Conservation (phyloP, 352 stramenopile species). For the Pythium insidiosum region DNA sequence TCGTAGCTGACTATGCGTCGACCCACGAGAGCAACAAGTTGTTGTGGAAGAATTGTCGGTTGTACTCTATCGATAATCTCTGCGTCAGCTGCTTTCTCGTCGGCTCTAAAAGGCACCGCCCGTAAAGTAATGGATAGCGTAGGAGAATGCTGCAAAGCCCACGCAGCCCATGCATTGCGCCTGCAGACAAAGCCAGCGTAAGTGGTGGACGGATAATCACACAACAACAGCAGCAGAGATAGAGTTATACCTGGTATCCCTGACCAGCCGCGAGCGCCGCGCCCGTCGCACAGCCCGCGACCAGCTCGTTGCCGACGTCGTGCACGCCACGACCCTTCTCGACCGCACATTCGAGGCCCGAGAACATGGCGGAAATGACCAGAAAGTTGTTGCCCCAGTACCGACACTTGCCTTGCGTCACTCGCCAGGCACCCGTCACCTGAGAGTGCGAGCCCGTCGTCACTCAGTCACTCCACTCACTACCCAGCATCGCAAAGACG, state of each 20-base stretch:
- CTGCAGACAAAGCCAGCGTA: not conserved
- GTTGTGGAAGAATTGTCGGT: too few relatives aligned
- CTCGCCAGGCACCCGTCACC: slow-evolving; percentile 56
- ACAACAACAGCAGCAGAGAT: not conserved
- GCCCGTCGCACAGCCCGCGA: slow-evolving; percentile 93
- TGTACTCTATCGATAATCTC: too few relatives aligned
- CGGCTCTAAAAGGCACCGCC: slow-evolving; percentile 64
- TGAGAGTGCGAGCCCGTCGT: too few relatives aligned
- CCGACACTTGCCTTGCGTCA: slow-evolving; percentile 66
- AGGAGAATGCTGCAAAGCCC: slow-evolving; percentile 89
- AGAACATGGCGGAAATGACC: slow-evolving; percentile 90
- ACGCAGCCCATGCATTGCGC: slow-evolving; percentile 91
- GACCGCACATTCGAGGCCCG: slow-evolving; percentile 89
- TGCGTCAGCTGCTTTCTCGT: too few relatives aligned
- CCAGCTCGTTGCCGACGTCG: slow-evolving; percentile 92
- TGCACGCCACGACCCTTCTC: slow-evolving; percentile 93
- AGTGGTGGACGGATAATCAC: not conserved
- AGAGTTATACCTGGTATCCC: slow-evolving; percentile 55
- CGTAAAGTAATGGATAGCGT: slow-evolving; percentile 86
- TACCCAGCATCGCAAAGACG: not conserved
- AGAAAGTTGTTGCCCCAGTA: slow-evolving; percentile 87
- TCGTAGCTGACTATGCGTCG: too few relatives aligned
- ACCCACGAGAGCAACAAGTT: too few relatives aligned
- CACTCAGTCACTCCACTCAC: slow-evolving; percentile 1
- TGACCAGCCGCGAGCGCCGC: slow-evolving; percentile 91